A percentile compares a stretch with the other conserved stretches of the same genome.
Evolutionary conservation across 2,329 filamentous ascomycete species (phyloP).

Genomic region (Calonectria ilicicola): DNA sequence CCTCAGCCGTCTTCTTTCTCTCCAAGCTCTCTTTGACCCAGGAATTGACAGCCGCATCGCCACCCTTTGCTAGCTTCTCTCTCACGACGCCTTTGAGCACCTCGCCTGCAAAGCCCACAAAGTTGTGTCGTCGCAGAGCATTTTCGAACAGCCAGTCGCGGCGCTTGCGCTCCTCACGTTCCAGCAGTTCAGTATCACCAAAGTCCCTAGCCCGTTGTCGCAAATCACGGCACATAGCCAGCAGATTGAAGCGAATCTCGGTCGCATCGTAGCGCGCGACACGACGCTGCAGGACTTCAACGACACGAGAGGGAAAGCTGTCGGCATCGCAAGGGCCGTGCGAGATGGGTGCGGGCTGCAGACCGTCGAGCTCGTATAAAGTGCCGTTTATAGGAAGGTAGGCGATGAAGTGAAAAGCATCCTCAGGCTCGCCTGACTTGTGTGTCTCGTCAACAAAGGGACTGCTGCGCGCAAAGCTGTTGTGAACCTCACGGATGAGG

Average conservation of each 20-base stretch:
- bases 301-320: constrained; percentile 83
- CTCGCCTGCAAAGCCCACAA: constrained; percentile 94
- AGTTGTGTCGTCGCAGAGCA: constrained; percentile 90
- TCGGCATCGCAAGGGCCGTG: constrained; percentile 81
- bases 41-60: constrained; percentile 73
- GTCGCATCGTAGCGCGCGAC: constrained; percentile 85
- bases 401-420: constrained; percentile 97
- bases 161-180: constrained; percentile 85
- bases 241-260: constrained; percentile 95
- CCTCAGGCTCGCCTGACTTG: constrained; percentile 75
- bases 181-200: constrained; percentile 83
- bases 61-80: constrained; percentile 75
- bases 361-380: constrained; percentile 94
- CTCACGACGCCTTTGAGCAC: constrained; percentile 87
- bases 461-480: constrained; percentile 87
- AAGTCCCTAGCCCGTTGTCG: constrained; percentile 81
- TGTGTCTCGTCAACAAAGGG: constrained; percentile 95
- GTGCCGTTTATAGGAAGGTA: constrained; percentile 85
- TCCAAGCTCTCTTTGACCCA: constrained; percentile 79
- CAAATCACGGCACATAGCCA: constrained; percentile 91
- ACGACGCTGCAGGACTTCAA: constrained; percentile 86
- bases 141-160: constrained; percentile 96
- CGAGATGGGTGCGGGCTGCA: constrained; percentile 91
- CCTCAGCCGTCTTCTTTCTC: constrained; percentile 60
- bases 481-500: constrained; percentile 83